Percentiles rank a stretch among this genome's conserved stretches.
Conservation (phyloP, 257 asterid species). For the Misopates orontium region DNA sequence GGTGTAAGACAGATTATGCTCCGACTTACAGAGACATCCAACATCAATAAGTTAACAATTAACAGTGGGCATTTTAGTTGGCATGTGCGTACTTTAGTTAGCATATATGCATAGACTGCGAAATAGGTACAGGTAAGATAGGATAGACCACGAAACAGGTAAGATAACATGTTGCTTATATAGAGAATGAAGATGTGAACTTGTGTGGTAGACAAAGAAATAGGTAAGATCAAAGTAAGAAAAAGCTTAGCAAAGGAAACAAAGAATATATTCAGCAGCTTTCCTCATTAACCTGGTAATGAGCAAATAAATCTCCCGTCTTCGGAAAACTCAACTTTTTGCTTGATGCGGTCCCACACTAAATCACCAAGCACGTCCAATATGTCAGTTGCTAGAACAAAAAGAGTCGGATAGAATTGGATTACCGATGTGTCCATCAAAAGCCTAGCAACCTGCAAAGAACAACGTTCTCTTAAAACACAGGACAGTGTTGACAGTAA, state of each 20-base stretch:
- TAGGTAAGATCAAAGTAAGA: neutral
- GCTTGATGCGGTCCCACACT: constrained; percentile 77
- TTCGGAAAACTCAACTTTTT: constrained; percentile 60
- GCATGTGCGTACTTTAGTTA: neutral
- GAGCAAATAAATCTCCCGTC: constrained; percentile 46
- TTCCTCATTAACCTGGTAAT: constrained; percentile 53
- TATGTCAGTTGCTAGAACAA: constrained; percentile 77
- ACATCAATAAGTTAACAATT: constrained; percentile 8
- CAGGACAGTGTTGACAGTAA: neutral
- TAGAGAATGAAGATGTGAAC: too few species aligned
- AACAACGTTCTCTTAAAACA: constrained; percentile 13
- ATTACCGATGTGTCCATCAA: constrained; percentile 65
- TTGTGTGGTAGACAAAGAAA: too few species aligned
- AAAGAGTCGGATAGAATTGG: constrained; percentile 81
- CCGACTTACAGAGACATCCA: constrained; percentile 7
- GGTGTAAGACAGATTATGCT: constrained; percentile 5
- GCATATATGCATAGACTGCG: neutral
- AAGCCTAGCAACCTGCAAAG: constrained; percentile 76
- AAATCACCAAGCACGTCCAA: constrained; percentile 86
- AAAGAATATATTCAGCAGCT: constrained; percentile 21
- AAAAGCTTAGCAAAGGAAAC: constrained; percentile 15
- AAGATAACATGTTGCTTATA: too few species aligned
- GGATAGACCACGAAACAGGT: neutral
- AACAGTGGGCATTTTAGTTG: neutral
- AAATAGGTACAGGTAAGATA: neutral